Evolutionary conservation across 2,329 filamentous ascomycete species (phyloP).

Genomic region (Colletotrichum filicis): DNA sequence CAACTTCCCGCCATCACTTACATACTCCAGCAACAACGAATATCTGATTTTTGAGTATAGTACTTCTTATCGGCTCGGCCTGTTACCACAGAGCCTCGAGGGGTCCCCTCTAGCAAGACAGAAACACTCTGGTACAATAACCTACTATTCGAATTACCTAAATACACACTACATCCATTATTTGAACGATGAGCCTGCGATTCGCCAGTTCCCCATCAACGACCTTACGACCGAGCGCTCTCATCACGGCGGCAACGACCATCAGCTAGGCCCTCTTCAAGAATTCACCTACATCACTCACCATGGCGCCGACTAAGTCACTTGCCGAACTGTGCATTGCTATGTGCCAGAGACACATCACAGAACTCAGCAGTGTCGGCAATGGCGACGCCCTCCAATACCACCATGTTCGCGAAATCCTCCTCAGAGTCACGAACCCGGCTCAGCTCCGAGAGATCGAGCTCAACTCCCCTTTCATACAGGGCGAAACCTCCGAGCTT

Average conservation of each 20-base stretch:
- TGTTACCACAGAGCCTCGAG: background rate
- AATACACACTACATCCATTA: background rate
- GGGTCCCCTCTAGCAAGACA: background rate
- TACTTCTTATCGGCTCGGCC: background rate
- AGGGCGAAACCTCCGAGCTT: constrained; percentile 74
- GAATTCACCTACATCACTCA: background rate
- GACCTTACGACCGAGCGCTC: background rate
- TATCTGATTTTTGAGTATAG: background rate
- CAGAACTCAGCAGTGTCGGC: constrained; percentile 75
- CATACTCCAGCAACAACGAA: constrained; percentile 15
- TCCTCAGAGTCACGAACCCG: constrained; percentile 77
- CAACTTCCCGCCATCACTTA: background rate
- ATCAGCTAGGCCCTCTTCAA: background rate
- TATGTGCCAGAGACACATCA: constrained; percentile 64
- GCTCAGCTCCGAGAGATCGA: constrained; percentile 82
- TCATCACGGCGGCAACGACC: background rate
- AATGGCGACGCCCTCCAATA: constrained; percentile 64
- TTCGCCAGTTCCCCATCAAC: background rate
- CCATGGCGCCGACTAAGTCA: constrained; percentile 50
- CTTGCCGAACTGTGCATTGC: constrained; percentile 62
- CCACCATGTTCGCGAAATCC: constrained; percentile 67
- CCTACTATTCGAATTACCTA: background rate
- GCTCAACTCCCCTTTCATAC: constrained; percentile 79
- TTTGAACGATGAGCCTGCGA: constrained; percentile 20
- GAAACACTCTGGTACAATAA: background rate